Conservation (phyloP, 2,329 filamentous ascomycete genomes). For the Microcera coccophila region DNA sequence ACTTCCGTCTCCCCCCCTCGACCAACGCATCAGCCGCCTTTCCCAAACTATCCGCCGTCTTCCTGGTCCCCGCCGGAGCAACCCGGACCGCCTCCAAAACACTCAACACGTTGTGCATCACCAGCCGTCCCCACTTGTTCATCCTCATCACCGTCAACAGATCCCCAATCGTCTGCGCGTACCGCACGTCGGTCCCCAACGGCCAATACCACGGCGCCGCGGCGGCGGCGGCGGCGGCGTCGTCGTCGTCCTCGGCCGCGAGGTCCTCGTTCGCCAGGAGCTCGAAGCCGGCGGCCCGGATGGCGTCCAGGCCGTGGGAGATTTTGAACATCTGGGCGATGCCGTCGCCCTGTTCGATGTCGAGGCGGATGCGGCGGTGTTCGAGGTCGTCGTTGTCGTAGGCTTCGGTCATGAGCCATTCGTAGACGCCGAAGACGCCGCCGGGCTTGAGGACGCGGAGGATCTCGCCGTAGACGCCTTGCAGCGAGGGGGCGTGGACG, state of each 20-base stretch:
- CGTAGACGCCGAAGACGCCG: conserved; percentile 88
- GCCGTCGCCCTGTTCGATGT: conserved; percentile 87
- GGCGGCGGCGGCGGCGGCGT: too few species aligned
- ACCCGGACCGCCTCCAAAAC: conserved; percentile 65
- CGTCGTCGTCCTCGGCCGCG: conserved; percentile 40
- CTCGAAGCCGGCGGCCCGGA: conserved; percentile 80
- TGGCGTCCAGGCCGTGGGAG: conserved; percentile 71
- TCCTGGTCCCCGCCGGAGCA: conserved; percentile 74
- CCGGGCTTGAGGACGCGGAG: conserved; percentile 92
- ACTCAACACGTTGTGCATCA: conserved; percentile 70
- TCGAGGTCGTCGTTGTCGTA: conserved; percentile 81
- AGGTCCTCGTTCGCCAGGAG: conserved; percentile 57
- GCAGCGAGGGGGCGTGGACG: conserved; percentile 80
- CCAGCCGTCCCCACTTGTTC: conserved; percentile 70
- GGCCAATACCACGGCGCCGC: conserved; percentile 87
- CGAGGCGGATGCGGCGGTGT: conserved; percentile 81
- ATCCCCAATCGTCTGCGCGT: conserved; percentile 70
- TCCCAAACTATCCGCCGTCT: conserved; percentile 80
- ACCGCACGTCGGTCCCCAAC: conserved; percentile 67
- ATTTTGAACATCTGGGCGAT: conserved; percentile 93
- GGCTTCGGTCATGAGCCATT: conserved; percentile 95
- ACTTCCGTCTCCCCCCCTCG: conserved; percentile 73
- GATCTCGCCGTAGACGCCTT: conserved; percentile 87
- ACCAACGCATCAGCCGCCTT: conserved; percentile 76
- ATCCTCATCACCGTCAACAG: conserved; percentile 75